phyloP scores from a whole-genome alignment of 441 rosid species.

The Erodium chrysanthum region DNA sequence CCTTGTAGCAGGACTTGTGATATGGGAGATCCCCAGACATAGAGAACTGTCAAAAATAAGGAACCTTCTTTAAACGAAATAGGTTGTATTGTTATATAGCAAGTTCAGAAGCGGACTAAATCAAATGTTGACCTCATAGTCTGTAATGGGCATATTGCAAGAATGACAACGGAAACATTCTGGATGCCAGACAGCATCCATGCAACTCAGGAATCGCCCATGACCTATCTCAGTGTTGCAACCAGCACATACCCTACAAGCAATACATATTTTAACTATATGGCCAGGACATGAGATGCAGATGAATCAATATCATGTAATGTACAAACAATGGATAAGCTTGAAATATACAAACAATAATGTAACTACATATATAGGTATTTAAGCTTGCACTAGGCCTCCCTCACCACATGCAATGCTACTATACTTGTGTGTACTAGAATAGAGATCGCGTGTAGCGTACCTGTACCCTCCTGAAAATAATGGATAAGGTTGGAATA shows the following conservation, averaged over 20 bases:
- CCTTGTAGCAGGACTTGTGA: conserved; percentile 80
- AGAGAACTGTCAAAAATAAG: conserved; percentile 48
- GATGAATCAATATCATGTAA: too few species aligned
- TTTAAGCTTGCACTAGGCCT: too few species aligned
- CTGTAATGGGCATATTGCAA: conserved; percentile 72
- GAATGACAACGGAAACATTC: conserved; percentile 81
- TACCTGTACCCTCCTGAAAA: conserved; percentile 57
- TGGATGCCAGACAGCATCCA: conserved; percentile 91
- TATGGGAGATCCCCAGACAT: conserved; percentile 67
- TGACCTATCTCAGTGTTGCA: conserved; percentile 72
- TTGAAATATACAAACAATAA: too few species aligned
- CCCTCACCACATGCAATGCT: too few species aligned
- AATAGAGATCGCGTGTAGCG: conserved; percentile 7
- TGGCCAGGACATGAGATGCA: background rate
- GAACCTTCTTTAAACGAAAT: background rate
- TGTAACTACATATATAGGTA: too few species aligned
- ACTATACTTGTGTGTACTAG: background rate
- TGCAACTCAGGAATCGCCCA: conserved; percentile 73
- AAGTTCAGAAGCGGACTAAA: conserved; percentile 11
- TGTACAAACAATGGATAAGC: too few species aligned
- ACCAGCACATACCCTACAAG: conserved; percentile 65
- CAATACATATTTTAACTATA: background rate
- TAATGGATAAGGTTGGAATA: conserved; percentile 33
- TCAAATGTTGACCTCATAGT: conserved; percentile 52
- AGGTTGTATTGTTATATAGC: background rate